Percentiles rank a stretch among this genome's conserved stretches.
Conservation (phyloP, 306 rosid genomes). For the Cajanus cajan region DNA sequence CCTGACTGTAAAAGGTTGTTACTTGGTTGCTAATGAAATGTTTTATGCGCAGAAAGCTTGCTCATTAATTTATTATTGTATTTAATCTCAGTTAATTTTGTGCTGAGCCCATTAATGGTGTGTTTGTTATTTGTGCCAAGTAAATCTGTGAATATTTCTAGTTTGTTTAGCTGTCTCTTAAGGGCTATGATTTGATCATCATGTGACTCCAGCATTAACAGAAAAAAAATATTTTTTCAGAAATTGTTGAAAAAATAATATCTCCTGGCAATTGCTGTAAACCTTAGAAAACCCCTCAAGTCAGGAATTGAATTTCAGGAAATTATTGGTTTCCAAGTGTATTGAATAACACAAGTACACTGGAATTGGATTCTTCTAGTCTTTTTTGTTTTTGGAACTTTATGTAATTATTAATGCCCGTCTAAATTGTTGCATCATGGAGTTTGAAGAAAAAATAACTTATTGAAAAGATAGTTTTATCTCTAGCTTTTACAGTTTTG, state of each 20-base stretch:
- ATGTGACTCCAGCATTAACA: not conserved
- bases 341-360: not conserved
- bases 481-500: constrained; percentile 11
- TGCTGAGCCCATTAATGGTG: not conserved
- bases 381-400: not conserved
- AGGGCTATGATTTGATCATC: not conserved
- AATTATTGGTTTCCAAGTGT: not conserved
- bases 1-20: not conserved
- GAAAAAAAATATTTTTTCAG: not conserved
- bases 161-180: not conserved
- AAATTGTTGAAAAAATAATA: not conserved
- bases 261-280: not conserved
- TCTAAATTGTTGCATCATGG: not conserved
- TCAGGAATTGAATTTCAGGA: not conserved
- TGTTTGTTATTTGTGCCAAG: not conserved
- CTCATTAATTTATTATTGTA: not conserved
- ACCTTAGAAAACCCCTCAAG: not conserved
- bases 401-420: not conserved
- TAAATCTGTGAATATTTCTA: not conserved
- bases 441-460: not conserved
- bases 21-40: not conserved
- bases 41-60: not conserved
- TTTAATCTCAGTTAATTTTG: not conserved
- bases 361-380: not conserved
- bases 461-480: not conserved